Evolutionary conservation across 495 filamentous ascomycete genomes (phyloP).

Genomic region (Venustampulla echinocandica): DNA sequence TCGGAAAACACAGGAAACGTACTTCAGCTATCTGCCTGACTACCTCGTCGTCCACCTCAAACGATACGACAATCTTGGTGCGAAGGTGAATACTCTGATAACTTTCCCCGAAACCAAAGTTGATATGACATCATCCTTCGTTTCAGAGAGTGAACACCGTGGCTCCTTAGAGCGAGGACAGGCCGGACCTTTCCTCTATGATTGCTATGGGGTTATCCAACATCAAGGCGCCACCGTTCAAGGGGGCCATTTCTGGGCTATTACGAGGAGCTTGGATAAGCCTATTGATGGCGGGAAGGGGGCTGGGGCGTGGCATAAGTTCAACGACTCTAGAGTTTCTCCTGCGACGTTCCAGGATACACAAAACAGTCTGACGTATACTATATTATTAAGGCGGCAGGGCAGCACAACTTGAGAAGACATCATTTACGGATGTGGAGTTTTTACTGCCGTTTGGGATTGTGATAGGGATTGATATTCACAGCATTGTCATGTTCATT

Average conservation of each 20-base stretch:
- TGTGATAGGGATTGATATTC: neutral
- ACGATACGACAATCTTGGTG: neutral
- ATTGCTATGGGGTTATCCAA: conserved; percentile 40
- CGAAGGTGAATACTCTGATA: neutral
- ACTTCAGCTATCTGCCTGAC: conserved; percentile 1
- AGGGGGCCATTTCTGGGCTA: conserved; percentile 37
- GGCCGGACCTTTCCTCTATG: conserved; percentile 27
- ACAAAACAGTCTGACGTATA: neutral
- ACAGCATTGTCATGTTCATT: too few species aligned
- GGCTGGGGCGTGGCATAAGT: conserved; percentile 11
- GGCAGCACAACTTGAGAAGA: neutral
- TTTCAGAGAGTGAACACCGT: neutral
- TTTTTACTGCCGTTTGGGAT: neutral
- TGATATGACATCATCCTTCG: conserved; percentile 28
- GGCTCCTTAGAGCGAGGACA: conserved; percentile 15
- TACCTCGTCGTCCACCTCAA: conserved; percentile 1
- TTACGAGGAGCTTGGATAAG: conserved; percentile 9
- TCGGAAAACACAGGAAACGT: neutral
- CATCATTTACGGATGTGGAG: neutral
- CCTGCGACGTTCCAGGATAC: neutral
- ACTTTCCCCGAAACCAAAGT: conserved; percentile 26
- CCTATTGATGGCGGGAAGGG: neutral
- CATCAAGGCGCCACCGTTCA: conserved; percentile 15
- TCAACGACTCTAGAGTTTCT: conserved; percentile 4
- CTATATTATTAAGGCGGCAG: neutral